Evolutionary conservation across 164 flowering plant genomes (phyloP).

Genomic region (Stephania yunnanensis): DNA sequence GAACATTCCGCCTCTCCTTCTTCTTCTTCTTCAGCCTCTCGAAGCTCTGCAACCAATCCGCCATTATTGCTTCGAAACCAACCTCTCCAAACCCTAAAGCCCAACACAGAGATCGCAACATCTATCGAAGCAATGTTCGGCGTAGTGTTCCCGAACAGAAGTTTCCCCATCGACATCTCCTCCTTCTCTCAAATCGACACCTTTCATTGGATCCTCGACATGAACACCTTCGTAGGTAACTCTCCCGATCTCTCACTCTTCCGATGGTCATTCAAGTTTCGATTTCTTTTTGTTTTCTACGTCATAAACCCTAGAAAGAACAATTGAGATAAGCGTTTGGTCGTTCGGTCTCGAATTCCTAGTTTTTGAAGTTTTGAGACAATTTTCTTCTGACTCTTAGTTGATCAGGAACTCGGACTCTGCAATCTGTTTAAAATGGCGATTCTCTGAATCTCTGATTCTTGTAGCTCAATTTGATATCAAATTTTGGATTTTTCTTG

Average conservation of each 20-base stretch:
- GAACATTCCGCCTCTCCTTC: background rate
- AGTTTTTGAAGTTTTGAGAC: background rate
- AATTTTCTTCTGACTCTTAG: background rate
- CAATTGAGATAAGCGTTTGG: too few relatives aligned
- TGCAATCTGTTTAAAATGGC: too few relatives aligned
- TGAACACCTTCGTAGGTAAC: conserved; percentile 79
- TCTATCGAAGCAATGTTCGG: conserved; percentile 57
- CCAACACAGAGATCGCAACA: background rate
- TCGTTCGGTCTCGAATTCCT: too few relatives aligned
- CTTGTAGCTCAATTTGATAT: too few relatives aligned
- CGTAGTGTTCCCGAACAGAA: conserved; percentile 86
- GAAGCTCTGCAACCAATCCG: background rate
- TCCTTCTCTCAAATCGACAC: conserved; percentile 93
- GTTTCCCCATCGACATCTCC: conserved; percentile 89
- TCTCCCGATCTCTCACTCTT: background rate
- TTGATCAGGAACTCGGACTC: too few relatives aligned
- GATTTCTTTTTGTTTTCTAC: too few relatives aligned
- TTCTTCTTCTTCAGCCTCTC: background rate
- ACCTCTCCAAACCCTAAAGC: background rate
- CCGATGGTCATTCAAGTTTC: background rate
- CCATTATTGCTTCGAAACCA: background rate
- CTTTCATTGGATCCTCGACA: conserved; percentile 92
- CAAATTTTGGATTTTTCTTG: too few relatives aligned
- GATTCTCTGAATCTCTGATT: too few relatives aligned
- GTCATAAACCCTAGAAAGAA: too few relatives aligned